These are phyloP conservation scores for Tetrapisispora phaffii DNA, from an alignment of 805 yeast species.

Conservation along the genomic window DNA sequence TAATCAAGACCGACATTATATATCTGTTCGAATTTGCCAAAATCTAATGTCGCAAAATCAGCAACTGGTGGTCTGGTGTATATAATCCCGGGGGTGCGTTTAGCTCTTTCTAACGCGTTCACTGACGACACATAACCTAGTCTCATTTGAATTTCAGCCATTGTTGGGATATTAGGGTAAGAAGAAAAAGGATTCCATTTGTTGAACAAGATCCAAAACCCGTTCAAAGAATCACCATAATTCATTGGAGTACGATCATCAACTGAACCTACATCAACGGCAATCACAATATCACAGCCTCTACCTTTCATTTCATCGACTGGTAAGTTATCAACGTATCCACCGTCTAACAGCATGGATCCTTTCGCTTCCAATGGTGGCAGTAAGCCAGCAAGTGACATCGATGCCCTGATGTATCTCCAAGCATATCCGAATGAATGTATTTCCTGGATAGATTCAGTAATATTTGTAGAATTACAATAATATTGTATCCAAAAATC, in stretches of 20 bases:
- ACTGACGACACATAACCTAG: constrained; percentile 93
- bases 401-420: constrained; percentile 91
- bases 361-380: constrained; percentile 84
- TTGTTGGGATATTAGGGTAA: constrained; percentile 81
- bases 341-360: constrained; percentile 90
- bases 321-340: constrained; percentile 88
- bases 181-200: constrained; percentile 83
- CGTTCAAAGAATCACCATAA: constrained; percentile 89
- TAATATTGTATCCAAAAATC: constrained; percentile 90
- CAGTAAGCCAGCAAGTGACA: constrained; percentile 88
- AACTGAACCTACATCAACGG: constrained; percentile 91
- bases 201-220: constrained; percentile 81
- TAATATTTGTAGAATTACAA: constrained; percentile 88
- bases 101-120: constrained; percentile 82
- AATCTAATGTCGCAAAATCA: constrained; percentile 81
- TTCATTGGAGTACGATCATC: constrained; percentile 85
- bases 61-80: constrained; percentile 93
- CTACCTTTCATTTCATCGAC: constrained; percentile 83
- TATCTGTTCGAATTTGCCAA: constrained; percentile 85
- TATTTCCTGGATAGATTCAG: constrained; percentile 90
- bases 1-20: constrained; percentile 69
- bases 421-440: constrained; percentile 90
- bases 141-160: constrained; percentile 91
- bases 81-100: constrained; percentile 70
- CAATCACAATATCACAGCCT: constrained; percentile 81